Conservation (phyloP, 164 flowering plant species). For the Sextonia rubra region DNA sequence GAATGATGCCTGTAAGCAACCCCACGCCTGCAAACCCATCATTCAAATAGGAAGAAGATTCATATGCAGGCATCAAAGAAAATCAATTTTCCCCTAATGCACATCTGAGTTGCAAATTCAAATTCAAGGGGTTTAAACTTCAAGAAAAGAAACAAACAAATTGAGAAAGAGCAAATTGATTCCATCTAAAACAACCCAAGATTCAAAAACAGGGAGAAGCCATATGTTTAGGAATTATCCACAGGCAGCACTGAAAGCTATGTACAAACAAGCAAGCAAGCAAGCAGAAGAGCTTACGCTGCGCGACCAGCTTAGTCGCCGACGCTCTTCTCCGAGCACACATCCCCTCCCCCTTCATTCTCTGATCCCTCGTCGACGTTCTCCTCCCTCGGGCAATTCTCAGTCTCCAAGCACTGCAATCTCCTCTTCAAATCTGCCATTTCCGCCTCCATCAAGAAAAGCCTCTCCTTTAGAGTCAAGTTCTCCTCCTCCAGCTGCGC, state of each 20-base stretch:
- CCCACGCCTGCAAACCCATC: no score
- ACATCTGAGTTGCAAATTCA: no score
- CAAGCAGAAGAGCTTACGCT: slow-evolving; percentile 1
- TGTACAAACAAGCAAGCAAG: not conserved
- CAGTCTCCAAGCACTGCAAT: slow-evolving; percentile 65
- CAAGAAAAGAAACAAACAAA: not conserved
- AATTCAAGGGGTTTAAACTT: slow-evolving; percentile 1
- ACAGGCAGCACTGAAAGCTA: not conserved
- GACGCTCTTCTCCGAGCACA: slow-evolving; percentile 33
- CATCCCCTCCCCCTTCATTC: slow-evolving; percentile 44
- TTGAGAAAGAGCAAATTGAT: not conserved
- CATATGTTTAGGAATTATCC: not conserved
- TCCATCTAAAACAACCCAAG: slow-evolving; percentile 2
- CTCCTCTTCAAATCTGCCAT: slow-evolving; percentile 71
- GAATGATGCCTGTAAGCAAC: no score
- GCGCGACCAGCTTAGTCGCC: slow-evolving; percentile 23
- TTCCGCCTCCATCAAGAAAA: slow-evolving; percentile 90
- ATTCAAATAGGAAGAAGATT: not conserved
- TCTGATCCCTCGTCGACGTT: slow-evolving; percentile 58
- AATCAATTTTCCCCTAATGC: not conserved
- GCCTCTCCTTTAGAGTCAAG: slow-evolving; percentile 72
- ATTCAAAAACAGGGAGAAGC: not conserved
- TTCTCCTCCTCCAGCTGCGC: slow-evolving; percentile 94
- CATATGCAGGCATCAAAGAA: not conserved
- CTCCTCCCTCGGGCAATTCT: slow-evolving; percentile 27